A percentile compares a stretch with the other conserved stretches of the same genome.
Evolutionary conservation across 2,329 filamentous ascomycete genomes (phyloP).

Genomic region (Botryotinia convoluta): DNA sequence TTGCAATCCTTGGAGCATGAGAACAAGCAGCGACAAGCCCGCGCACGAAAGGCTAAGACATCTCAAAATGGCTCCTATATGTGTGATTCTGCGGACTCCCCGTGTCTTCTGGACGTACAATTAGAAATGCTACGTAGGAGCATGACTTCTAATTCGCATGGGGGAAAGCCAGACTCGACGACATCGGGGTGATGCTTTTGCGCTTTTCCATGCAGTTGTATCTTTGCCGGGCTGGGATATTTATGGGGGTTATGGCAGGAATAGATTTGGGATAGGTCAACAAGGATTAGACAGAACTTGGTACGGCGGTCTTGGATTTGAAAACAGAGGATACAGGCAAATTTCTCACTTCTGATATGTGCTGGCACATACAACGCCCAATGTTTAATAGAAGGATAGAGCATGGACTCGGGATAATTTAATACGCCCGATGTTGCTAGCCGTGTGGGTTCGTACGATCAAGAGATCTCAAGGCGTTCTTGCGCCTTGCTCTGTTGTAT

Average conservation of each 20-base stretch:
- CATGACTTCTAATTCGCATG: not conserved
- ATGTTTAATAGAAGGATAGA: not conserved
- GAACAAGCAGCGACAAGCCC: conserved; percentile 12
- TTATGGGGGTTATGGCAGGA: not conserved
- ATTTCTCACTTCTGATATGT: not conserved
- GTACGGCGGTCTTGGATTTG: not conserved
- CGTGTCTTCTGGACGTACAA: conserved; percentile 4
- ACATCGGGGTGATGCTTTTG: not conserved
- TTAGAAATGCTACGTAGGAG: conserved; percentile 11
- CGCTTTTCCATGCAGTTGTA: not conserved
- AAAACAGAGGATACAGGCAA: not conserved
- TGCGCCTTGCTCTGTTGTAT: not conserved
- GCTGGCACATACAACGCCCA: conserved; percentile 2
- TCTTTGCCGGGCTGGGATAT: not conserved
- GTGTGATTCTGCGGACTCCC: not conserved
- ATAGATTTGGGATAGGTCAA: not conserved
- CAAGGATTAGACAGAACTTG: not conserved
- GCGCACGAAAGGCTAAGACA: not conserved
- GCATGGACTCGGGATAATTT: not conserved
- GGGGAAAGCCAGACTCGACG: not conserved
- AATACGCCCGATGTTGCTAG: not conserved
- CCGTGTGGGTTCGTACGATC: not conserved
- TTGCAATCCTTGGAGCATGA: conserved; percentile 10
- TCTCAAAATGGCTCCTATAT: not conserved
- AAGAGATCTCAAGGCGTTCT: not conserved